phyloP scores from a whole-genome alignment of 2,329 filamentous ascomycete species.

The Apiospora kogelbergensis region DNA sequence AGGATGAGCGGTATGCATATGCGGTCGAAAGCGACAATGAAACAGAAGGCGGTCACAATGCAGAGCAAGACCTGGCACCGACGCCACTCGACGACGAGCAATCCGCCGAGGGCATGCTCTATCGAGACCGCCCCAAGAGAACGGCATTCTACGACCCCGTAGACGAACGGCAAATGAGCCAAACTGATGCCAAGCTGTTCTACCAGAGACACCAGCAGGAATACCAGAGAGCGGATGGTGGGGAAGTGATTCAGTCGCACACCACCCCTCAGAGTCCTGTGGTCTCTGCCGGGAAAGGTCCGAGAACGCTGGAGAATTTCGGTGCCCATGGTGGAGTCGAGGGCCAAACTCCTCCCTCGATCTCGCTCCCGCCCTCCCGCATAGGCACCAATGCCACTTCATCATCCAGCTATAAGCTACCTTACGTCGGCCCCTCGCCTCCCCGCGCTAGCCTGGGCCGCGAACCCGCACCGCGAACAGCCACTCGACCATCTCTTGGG shows the following conservation, averaged over 20 bases:
- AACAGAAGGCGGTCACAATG: slow-evolving; percentile 26
- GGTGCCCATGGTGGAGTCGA: neutral
- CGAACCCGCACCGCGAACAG: slow-evolving; percentile 28
- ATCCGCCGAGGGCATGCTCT: slow-evolving; percentile 54
- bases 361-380: neutral
- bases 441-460: slow-evolving; percentile 17
- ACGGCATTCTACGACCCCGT: slow-evolving; percentile 93
- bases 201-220: slow-evolving; percentile 85
- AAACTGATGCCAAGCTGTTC: slow-evolving; percentile 92
- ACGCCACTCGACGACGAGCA: slow-evolving; percentile 26
- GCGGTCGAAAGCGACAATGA: slow-evolving; percentile 33
- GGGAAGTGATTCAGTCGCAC: slow-evolving; percentile 29
- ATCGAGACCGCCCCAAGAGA: slow-evolving; percentile 61
- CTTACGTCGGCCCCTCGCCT: slow-evolving; percentile 15
- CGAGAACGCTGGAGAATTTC: slow-evolving; percentile 11
- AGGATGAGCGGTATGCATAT: slow-evolving; percentile 33
- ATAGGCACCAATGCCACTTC: neutral
- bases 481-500: slow-evolving; percentile 32
- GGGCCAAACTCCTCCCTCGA: neutral
- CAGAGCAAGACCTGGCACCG: slow-evolving; percentile 20
- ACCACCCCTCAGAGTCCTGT: slow-evolving; percentile 47
- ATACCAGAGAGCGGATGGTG: slow-evolving; percentile 39
- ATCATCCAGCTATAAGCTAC: slow-evolving; percentile 10
- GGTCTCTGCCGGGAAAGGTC: slow-evolving; percentile 24
- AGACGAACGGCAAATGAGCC: slow-evolving; percentile 90